These are phyloP conservation scores for Elsinoe fawcettii DNA, from an alignment of 2,329 filamentous ascomycete species.

Conservation along the genomic window DNA sequence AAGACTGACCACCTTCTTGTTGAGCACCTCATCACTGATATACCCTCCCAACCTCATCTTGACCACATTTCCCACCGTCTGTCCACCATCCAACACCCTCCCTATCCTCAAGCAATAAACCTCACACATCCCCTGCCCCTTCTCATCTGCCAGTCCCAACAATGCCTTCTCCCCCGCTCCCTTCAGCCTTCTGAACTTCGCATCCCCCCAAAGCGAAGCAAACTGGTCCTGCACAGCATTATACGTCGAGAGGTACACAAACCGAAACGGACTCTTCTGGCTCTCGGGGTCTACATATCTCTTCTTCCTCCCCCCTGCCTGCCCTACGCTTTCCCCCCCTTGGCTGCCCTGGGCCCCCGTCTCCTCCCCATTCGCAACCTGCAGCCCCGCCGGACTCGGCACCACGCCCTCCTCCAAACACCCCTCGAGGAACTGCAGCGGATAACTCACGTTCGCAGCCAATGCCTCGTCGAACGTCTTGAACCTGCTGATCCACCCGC, in stretches of 20 bases:
- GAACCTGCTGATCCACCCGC: conserved; percentile 23
- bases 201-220: conserved; percentile 32
- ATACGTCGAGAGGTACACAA: conserved; percentile 35
- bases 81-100: conserved; percentile 25
- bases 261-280: conserved; percentile 31
- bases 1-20: conserved; percentile 25
- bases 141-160: conserved; percentile 26
- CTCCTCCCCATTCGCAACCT: conserved; percentile 15
- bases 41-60: conserved; percentile 24
- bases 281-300: conserved; percentile 20
- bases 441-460: conserved; percentile 26
- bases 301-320: conserved; percentile 19
- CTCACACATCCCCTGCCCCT: conserved; percentile 29
- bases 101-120: conserved; percentile 29
- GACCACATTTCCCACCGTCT: conserved; percentile 27
- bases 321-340: conserved; percentile 20
- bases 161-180: conserved; percentile 32
- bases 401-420: neutral
- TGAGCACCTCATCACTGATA: conserved; percentile 28
- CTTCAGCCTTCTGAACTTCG: conserved; percentile 30
- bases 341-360: conserved; percentile 25
- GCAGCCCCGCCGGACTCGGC: neutral
- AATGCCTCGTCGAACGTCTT: conserved; percentile 26
- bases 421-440: conserved; percentile 18
- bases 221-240: conserved; percentile 35